Percentiles rank a stretch among this genome's conserved stretches.
These are phyloP conservation scores for Diaporthe sp. DNA, from an alignment of 2,329 filamentous ascomycete species.

Conservation along the genomic window DNA sequence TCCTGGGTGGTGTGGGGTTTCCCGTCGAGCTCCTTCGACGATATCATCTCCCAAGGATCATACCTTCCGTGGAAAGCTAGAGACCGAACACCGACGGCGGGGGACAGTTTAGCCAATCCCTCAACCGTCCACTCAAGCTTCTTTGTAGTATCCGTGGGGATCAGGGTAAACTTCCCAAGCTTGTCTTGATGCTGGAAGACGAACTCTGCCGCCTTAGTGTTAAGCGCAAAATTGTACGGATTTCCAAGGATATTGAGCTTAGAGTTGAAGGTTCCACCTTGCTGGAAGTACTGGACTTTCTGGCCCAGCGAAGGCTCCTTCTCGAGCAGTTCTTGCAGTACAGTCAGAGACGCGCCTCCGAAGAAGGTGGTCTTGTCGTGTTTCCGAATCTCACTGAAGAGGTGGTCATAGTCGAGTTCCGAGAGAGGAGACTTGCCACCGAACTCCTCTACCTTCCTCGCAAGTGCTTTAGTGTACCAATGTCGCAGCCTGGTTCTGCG, in stretches of 20 bases:
- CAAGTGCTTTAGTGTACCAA: conserved; percentile 37
- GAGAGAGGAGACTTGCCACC: conserved; percentile 21
- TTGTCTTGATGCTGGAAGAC: conserved; percentile 27
- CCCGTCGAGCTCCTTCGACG: not conserved
- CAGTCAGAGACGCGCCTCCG: conserved; percentile 40
- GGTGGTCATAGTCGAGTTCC: conserved; percentile 17
- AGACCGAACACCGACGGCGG: conserved; percentile 35
- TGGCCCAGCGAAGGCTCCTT: conserved; percentile 21
- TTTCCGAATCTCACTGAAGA: conserved; percentile 34
- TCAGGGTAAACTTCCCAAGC: conserved; percentile 35
- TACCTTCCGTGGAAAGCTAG: conserved; percentile 38
- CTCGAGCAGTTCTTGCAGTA: conserved; percentile 36
- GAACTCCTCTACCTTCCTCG: conserved; percentile 36
- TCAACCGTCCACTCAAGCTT: conserved; percentile 33
- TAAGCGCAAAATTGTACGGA: conserved; percentile 40
- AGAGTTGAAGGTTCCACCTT: conserved; percentile 40
- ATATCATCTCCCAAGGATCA: conserved; percentile 38
- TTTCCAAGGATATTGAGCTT: conserved; percentile 42
- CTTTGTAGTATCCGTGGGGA: conserved; percentile 42
- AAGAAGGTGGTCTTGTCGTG: conserved; percentile 37
- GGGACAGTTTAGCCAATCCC: conserved; percentile 33
- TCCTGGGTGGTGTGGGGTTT: conserved; percentile 18
- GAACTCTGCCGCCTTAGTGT: conserved; percentile 38
- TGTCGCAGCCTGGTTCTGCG: conserved; percentile 19
- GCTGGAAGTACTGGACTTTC: conserved; percentile 38